Evolutionary conservation across 2,329 filamentous ascomycete species (phyloP).

Genomic region (Cadophora gregata): DNA sequence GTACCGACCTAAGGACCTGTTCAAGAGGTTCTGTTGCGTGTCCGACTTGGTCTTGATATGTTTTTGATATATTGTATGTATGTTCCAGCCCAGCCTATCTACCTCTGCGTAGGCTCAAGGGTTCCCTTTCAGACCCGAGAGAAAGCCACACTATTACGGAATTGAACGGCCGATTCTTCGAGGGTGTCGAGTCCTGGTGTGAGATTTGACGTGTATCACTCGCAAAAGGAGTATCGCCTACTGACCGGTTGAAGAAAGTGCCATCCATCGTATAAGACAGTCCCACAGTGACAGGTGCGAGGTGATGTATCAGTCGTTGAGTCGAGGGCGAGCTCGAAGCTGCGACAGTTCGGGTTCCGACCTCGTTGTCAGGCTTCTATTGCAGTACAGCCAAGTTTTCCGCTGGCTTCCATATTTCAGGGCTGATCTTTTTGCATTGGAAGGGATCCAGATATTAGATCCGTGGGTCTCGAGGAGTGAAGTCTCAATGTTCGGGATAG

Average conservation of each 20-base stretch:
- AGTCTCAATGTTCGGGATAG: neutral
- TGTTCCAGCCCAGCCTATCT: constrained; percentile 23
- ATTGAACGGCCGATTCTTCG: constrained; percentile 24
- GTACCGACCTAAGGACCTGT: constrained; percentile 6
- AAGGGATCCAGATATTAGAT: neutral
- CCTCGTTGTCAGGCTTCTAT: neutral
- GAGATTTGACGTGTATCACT: constrained; percentile 12
- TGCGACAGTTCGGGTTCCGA: neutral
- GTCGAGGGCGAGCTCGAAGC: neutral
- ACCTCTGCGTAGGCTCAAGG: constrained; percentile 23
- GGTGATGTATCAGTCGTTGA: neutral
- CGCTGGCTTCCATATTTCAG: no score
- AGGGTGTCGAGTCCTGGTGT: constrained; percentile 22
- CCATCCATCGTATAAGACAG: neutral
- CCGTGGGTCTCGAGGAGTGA: neutral
- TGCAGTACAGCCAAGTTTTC: neutral
- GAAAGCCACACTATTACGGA: constrained; percentile 25
- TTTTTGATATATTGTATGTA: constrained; percentile 19
- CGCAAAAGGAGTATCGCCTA: constrained; percentile 23
- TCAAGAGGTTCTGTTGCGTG: constrained; percentile 26
- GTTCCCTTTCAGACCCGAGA: constrained; percentile 21
- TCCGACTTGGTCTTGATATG: constrained; percentile 20
- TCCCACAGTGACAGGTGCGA: neutral
- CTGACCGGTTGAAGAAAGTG: constrained; percentile 23
- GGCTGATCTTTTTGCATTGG: neutral